A percentile compares a stretch with the other conserved stretches of the same genome.
Conservation (phyloP, 306 rosid species). For the Vigna mungo region DNA sequence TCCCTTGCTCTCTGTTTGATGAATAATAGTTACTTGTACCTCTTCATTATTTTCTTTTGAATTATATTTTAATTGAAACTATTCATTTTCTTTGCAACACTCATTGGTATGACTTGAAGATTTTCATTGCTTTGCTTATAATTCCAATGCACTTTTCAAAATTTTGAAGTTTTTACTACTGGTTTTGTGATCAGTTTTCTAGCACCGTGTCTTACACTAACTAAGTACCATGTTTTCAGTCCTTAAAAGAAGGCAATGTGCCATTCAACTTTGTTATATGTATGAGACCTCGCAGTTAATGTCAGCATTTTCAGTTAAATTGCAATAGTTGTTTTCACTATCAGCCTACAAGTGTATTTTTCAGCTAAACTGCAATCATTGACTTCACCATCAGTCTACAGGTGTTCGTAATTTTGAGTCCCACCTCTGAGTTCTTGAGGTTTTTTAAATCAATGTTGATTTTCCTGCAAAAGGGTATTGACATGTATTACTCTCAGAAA, state of each 20-base stretch:
- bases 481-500: conserved; percentile 10
- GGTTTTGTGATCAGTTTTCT: conserved; percentile 24
- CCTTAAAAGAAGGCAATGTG: conserved; percentile 17
- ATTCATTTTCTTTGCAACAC: conserved; percentile 19
- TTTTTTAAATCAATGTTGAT: conserved; percentile 16
- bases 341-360: neutral
- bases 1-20: conserved; percentile 32
- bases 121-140: conserved; percentile 36
- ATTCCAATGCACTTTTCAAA: conserved; percentile 35
- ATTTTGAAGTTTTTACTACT: conserved; percentile 34
- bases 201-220: conserved; percentile 3
- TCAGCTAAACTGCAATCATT: conserved; percentile 38
- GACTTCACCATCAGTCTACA: conserved; percentile 6
- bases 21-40: neutral
- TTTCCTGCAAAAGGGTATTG: conserved; percentile 31
- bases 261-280: conserved; percentile 29
- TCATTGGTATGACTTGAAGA: conserved; percentile 23
- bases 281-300: conserved; percentile 20
- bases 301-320: conserved; percentile 35
- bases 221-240: neutral
- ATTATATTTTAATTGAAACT: conserved; percentile 29
- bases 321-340: conserved; percentile 31
- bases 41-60: neutral
- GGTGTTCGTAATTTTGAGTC: conserved; percentile 33
- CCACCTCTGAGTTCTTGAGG: conserved; percentile 24